Evolutionary conservation across 345 rosid genomes (phyloP).

Genomic region (Eucalyptus sideroxylon): DNA sequence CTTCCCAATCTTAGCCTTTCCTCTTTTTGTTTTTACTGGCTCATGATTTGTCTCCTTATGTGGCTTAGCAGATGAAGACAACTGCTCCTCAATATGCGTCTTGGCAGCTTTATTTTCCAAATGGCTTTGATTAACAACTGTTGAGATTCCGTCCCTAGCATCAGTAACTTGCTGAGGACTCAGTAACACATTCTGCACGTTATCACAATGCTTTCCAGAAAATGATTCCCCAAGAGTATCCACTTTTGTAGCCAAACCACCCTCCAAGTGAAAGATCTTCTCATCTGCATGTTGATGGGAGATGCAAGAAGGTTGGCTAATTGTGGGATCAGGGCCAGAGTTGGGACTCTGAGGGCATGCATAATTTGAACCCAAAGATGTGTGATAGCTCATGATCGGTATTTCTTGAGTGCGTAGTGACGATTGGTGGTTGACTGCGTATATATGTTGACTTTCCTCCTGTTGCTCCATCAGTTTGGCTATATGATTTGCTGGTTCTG

Average conservation of each 20-base stretch:
- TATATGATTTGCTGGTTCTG: conserved; percentile 8
- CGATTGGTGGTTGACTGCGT: conserved; percentile 4
- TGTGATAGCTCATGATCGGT: neutral
- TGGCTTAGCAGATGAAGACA: conserved; percentile 4
- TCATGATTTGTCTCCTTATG: conserved; percentile 11
- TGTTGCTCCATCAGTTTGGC: conserved; percentile 5
- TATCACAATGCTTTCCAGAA: conserved; percentile 6
- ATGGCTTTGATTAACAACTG: conserved; percentile 1
- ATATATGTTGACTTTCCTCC: neutral
- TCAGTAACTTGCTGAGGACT: conserved; percentile 4
- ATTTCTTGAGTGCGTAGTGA: conserved; percentile 4
- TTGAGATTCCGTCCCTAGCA: conserved; percentile 11
- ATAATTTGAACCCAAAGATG: conserved; percentile 5
- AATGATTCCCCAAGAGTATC: neutral
- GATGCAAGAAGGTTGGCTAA: conserved; percentile 6
- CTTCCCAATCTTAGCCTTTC: conserved; percentile 22
- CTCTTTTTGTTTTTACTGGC: conserved; percentile 29
- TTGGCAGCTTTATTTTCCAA: conserved; percentile 8
- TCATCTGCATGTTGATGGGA: conserved; percentile 11
- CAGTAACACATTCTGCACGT: conserved; percentile 4
- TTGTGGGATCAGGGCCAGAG: neutral
- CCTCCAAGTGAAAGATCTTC: conserved; percentile 7
- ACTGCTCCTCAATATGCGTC: conserved; percentile 20
- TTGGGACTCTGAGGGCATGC: conserved; percentile 8
- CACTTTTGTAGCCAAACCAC: neutral